Evolutionary conservation across 768 basidiomycete species (phyloP).

Genomic region (Leucosporidium creatinivorum): DNA sequence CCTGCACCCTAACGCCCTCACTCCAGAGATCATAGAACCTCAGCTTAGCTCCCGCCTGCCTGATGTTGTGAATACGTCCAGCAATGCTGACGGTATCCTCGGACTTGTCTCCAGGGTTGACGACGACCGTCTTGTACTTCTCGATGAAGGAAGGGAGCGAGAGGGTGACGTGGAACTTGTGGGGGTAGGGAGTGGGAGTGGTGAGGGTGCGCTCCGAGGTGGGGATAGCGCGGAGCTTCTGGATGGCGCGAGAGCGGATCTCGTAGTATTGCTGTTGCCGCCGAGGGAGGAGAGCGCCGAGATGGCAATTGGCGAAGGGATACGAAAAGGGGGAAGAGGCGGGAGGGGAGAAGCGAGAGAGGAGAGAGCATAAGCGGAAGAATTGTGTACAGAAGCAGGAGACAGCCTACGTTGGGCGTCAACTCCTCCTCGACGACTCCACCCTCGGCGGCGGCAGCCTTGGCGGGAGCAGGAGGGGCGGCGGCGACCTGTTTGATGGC

Average conservation of each 20-base stretch:
- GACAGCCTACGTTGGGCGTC: constrained; percentile 82
- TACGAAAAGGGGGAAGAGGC: too few species aligned
- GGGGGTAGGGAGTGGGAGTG: constrained; percentile 90
- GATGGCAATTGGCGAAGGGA: neutral
- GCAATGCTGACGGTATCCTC: constrained; percentile 60
- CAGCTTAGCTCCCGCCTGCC: constrained; percentile 72
- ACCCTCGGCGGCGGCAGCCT: constrained; percentile 33
- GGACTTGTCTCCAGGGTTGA: constrained; percentile 47
- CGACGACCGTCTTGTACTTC: constrained; percentile 67
- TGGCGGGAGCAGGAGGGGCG: constrained; percentile 40
- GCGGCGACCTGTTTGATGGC: constrained; percentile 39
- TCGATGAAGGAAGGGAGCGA: constrained; percentile 68
- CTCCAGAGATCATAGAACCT: constrained; percentile 89
- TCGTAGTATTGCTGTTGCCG: constrained; percentile 88
- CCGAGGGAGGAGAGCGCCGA: neutral
- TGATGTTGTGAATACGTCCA: constrained; percentile 85
- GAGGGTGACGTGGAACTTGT: constrained; percentile 88
- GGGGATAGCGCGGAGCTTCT: constrained; percentile 72
- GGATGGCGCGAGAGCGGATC: constrained; percentile 78
- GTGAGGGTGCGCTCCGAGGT: constrained; percentile 39
- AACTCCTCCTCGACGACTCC: constrained; percentile 70
- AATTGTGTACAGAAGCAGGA: too few species aligned
- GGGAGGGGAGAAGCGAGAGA: neutral
- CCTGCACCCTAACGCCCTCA: constrained; percentile 88
- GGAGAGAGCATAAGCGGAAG: neutral